Evolutionary conservation across 2,329 filamentous ascomycete species (phyloP), one percentile per base, ranked within the genome.

Genomic region (Stachybotrys chartarum): DNA sequence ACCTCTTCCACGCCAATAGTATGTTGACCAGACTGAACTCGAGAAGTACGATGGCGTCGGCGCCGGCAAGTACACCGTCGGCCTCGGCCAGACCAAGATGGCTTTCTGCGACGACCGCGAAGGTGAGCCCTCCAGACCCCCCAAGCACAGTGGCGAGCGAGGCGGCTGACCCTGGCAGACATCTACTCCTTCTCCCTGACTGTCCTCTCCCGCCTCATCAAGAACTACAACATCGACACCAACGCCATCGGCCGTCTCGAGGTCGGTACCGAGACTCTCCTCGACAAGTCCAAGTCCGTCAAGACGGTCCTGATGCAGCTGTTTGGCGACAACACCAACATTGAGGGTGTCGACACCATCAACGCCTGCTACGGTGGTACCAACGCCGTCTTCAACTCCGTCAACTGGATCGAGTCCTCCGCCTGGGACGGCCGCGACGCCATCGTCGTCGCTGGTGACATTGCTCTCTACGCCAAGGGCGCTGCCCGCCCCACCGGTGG

Each of bases 241-340:
- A 86, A 87, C 73, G 84, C 84, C 60, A 84, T 93, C 69, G 89
- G 89, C 63, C 87, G 88, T 66, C 80, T 93, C 67, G 89, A 93
- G 77, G 89, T 93, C 66, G 89, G 89, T 67, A 93, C 89, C 54
- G 89, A 93, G 81, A 93, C 89, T 61, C 78, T 93, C 55, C 78
- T 93, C 68, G 89, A 93, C 82, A 93, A 93, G 80, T 92, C 89
- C 70, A 93, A 93, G 81, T 92, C 89, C 50, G 89, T 92, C 77
- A 93, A 93, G 82, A 87, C 88, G 32, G 88, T 93, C 59, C 77
- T 93, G 61, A 93, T 93, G 89, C 89, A 92, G 78, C 80, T 93
- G 50, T 91, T 93, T 65, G 83, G 86, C 68, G 86, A 88, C 65
- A 93, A 93, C 78, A 88, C 85, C 76, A 91, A 88, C 77, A 78